Evolutionary conservation across 257 asterid genomes (phyloP).

Genomic region (Nicotiana benthamiana): DNA sequence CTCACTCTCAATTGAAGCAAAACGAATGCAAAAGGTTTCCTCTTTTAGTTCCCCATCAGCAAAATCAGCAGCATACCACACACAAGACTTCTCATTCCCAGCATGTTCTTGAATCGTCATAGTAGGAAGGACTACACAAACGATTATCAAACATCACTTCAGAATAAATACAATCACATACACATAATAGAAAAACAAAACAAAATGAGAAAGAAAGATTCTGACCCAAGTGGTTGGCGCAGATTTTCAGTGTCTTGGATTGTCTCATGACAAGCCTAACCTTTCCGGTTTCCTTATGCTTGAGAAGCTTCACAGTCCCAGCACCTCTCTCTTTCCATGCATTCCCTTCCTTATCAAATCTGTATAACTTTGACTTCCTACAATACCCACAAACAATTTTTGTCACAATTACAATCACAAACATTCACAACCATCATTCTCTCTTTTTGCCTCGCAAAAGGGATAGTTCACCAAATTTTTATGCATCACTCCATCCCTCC

Average conservation of each 20-base stretch:
- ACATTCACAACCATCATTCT: neutral
- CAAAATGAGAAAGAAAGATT: neutral
- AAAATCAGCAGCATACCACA: constrained; percentile 87
- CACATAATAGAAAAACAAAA: neutral
- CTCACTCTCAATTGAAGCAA: constrained; percentile 73
- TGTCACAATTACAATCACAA: neutral
- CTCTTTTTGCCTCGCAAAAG: neutral
- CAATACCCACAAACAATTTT: neutral
- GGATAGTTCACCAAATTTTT: neutral
- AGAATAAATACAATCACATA: neutral
- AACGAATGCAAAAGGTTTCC: constrained; percentile 70
- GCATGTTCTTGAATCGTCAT: constrained; percentile 70
- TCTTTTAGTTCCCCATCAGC: constrained; percentile 83
- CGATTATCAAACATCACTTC: neutral
- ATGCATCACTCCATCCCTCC: neutral
- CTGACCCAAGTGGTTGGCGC: constrained; percentile 86
- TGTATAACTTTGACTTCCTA: constrained; percentile 83
- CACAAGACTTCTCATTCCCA: constrained; percentile 77
- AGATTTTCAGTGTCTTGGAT: constrained; percentile 82
- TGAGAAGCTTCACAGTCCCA: constrained; percentile 73
- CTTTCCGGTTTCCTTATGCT: constrained; percentile 64
- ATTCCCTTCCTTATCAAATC: constrained; percentile 79
- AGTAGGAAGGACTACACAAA: constrained; percentile 47
- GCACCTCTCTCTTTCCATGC: constrained; percentile 98
- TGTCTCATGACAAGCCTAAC: constrained; percentile 91